A percentile compares a stretch with the other conserved stretches of the same genome.
phyloP scores from a whole-genome alignment of 768 basidiomycete genomes.

The Macrolepiota dolichaula region DNA sequence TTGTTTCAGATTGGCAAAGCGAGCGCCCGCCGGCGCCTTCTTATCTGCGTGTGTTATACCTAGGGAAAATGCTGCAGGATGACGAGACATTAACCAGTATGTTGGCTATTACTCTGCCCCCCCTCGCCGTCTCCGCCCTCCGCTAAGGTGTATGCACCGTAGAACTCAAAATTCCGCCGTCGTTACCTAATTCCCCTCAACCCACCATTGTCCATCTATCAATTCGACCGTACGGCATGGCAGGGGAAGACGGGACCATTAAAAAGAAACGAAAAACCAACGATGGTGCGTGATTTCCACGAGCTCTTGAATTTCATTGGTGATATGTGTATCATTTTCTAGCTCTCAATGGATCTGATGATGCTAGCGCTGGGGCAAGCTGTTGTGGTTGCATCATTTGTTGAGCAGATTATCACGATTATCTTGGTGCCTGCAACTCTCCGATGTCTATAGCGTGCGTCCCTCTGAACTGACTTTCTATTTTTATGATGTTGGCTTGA shows the following conservation, averaged over 20 bases:
- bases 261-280: slow-evolving; percentile 46
- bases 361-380: slow-evolving; percentile 1
- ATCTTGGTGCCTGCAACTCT: not conserved
- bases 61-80: slow-evolving; percentile 81
- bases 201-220: slow-evolving; percentile 77
- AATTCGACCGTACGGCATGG: slow-evolving; percentile 55
- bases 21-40: slow-evolving; percentile 76
- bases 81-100: slow-evolving; percentile 71
- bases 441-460: not conserved
- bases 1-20: slow-evolving; percentile 65
- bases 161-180: slow-evolving; percentile 34
- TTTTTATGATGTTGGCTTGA: not conserved
- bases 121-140: too few relatives aligned
- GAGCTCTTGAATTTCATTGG: not conserved
- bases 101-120: slow-evolving; percentile 20
- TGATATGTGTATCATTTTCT: not conserved
- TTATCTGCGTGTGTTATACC: slow-evolving; percentile 70
- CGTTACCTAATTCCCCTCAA: slow-evolving; percentile 17
- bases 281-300: slow-evolving; percentile 23
- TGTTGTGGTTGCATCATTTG: slow-evolving; percentile 18
- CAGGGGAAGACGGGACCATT: slow-evolving; percentile 46
- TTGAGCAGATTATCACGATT: slow-evolving; percentile 1
- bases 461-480: not conserved
- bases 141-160: slow-evolving; percentile 5
- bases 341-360: slow-evolving; percentile 1